These are phyloP conservation scores for Petunia secreta DNA, from an alignment of 257 asterid genomes.

Conservation along the genomic window DNA sequence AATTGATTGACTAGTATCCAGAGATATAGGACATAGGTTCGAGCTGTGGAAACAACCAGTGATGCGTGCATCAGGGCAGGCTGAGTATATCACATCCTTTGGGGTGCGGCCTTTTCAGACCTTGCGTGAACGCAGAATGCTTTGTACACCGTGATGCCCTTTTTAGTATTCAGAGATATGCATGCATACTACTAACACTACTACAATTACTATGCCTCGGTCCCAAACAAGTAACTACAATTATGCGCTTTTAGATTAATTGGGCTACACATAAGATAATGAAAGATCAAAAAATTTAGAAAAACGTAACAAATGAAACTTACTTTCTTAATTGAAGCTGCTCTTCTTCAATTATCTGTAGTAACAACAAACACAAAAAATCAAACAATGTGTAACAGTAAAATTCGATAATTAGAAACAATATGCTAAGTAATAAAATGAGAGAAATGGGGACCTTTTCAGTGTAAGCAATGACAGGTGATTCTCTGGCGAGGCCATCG, in stretches of 20 bases:
- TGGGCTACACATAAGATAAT: no score
- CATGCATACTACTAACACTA: no score
- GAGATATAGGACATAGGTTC: neutral
- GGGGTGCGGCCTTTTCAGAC: no score
- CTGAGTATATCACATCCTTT: no score
- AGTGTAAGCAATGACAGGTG: slow-evolving; percentile 86
- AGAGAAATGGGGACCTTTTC: slow-evolving; percentile 58
- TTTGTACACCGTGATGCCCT: no score
- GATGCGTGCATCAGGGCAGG: no score
- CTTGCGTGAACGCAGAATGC: no score
- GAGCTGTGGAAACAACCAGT: no score
- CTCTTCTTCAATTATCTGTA: slow-evolving; percentile 83
- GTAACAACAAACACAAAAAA: neutral
- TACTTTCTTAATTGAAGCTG: slow-evolving; percentile 91
- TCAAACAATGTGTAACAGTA: slow-evolving; percentile 24
- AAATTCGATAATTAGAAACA: neutral
- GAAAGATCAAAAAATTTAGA: neutral
- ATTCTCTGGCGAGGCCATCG: slow-evolving; percentile 80
- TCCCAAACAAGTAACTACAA: no score
- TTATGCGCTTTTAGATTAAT: no score
- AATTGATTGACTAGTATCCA: neutral
- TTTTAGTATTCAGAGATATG: no score
- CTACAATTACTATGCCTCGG: no score
- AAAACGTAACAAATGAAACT: slow-evolving; percentile 36
- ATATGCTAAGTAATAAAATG: neutral